These are phyloP conservation scores for Chenopodium suecicum DNA, from an alignment of 148 eudicot genomes.

Conservation along the genomic window DNA sequence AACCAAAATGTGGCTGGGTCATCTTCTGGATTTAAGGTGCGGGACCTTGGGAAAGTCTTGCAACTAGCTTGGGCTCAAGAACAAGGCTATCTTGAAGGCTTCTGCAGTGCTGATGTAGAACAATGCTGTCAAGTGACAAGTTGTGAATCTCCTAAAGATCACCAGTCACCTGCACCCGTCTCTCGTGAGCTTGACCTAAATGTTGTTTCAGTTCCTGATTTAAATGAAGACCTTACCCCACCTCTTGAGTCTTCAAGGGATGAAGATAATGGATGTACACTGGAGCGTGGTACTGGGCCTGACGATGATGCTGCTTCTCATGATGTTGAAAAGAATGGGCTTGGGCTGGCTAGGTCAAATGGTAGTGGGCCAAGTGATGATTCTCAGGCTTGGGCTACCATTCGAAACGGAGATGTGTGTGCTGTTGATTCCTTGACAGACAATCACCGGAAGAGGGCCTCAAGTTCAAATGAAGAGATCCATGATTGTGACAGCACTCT, in stretches of 20 bases:
- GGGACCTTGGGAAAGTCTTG: conserved; percentile 68
- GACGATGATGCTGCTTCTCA: conserved; percentile 68
- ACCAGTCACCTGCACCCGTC: conserved; percentile 38
- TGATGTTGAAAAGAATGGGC: conserved; percentile 43
- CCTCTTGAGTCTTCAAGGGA: conserved; percentile 74
- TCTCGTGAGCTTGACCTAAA: conserved; percentile 68
- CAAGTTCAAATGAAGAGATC: conserved; percentile 47
- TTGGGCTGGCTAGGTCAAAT: conserved; percentile 43
- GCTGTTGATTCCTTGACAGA: conserved; percentile 44
- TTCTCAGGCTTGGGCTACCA: conserved; percentile 49
- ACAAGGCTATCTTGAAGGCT: conserved; percentile 44
- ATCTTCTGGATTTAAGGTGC: conserved; percentile 63
- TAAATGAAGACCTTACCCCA: conserved; percentile 75
- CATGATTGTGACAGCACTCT: conserved; percentile 78
- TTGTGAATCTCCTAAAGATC: conserved; percentile 42
- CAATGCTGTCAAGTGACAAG: conserved; percentile 38
- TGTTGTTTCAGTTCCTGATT: conserved; percentile 77
- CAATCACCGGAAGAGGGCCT: conserved; percentile 48
- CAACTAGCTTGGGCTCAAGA: conserved; percentile 60
- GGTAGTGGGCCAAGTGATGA: conserved; percentile 58
- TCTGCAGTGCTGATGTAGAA: conserved; percentile 38
- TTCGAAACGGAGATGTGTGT: conserved; percentile 45
- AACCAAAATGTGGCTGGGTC: conserved; percentile 35
- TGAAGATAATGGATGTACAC: conserved; percentile 49
- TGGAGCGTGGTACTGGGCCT: conserved; percentile 40